These are phyloP conservation scores for Podospora appendiculata DNA, from an alignment of 495 filamentous ascomycete genomes.

Conservation along the genomic window DNA sequence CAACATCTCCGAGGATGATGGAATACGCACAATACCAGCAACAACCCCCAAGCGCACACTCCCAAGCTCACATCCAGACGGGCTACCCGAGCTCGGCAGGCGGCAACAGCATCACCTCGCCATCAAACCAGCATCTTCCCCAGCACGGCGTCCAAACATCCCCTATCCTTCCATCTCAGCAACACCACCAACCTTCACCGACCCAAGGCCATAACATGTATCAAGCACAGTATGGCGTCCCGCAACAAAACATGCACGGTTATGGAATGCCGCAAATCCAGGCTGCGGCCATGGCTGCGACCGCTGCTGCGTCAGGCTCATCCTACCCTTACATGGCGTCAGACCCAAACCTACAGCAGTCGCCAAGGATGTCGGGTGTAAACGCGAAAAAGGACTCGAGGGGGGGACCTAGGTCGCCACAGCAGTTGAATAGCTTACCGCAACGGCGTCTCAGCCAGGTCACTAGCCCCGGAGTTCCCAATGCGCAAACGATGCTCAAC, in stretches of 20 bases:
- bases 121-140: constrained; percentile 40
- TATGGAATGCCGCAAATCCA: constrained; percentile 53
- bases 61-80: constrained; percentile 28
- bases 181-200: constrained; percentile 45
- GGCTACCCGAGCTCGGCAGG: constrained; percentile 46
- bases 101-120: constrained; percentile 54
- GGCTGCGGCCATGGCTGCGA: constrained; percentile 63
- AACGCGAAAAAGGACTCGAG: constrained; percentile 50
- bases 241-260: constrained; percentile 46
- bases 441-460: constrained; percentile 56
- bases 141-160: constrained; percentile 51
- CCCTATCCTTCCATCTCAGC: constrained; percentile 54
- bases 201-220: constrained; percentile 53
- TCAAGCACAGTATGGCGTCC: constrained; percentile 48
- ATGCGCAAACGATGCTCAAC: constrained; percentile 50
- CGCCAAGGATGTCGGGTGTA: constrained; percentile 46
- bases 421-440: constrained; percentile 40
- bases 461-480: constrained; percentile 53
- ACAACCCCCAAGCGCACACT: constrained; percentile 51
- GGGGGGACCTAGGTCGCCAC: constrained; percentile 50
- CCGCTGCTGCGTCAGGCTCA: constrained; percentile 59
- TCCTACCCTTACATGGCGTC: constrained; percentile 49
- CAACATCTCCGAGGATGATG: constrained; percentile 45
- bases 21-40: constrained; percentile 64
- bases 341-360: constrained; percentile 50